Conservation (phyloP, 768 basidiomycete genomes). For the Hericium erinaceus region DNA sequence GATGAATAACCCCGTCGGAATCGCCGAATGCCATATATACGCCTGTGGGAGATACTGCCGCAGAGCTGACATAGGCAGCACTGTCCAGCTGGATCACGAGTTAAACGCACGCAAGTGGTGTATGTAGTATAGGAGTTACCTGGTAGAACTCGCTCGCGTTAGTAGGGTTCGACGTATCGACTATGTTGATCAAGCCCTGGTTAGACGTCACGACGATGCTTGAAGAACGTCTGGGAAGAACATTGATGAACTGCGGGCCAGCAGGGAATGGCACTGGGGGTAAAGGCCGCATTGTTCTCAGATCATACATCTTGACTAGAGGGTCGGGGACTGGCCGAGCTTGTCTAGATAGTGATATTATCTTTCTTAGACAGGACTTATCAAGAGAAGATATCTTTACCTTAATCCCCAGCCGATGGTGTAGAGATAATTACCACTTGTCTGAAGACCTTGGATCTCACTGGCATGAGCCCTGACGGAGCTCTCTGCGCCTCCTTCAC, state of each 20-base stretch:
- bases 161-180: conserved; percentile 70
- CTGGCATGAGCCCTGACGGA: conserved; percentile 71
- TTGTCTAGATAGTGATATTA: conserved; percentile 41
- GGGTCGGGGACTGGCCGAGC: conserved; percentile 85
- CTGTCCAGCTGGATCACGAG: conserved; percentile 44
- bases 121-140: conserved; percentile 30
- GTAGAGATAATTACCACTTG: conserved; percentile 69
- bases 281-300: conserved; percentile 73
- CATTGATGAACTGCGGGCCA: conserved; percentile 77
- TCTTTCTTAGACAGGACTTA: background rate
- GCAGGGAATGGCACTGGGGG: conserved; percentile 82
- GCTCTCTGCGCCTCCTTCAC: conserved; percentile 38
- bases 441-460: conserved; percentile 76
- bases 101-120: background rate
- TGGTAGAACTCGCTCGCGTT: conserved; percentile 71
- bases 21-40: conserved; percentile 93
- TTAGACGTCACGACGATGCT: conserved; percentile 68
- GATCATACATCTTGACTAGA: conserved; percentile 86
- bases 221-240: conserved; percentile 68
- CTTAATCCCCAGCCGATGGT: conserved; percentile 84
- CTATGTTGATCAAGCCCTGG: conserved; percentile 76
- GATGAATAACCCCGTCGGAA: conserved; percentile 72
- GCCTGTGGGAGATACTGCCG: conserved; percentile 76
- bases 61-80: conserved; percentile 68
- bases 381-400: conserved; percentile 29